phyloP scores from a whole-genome alignment of 1,139 yeast species.

The Tardiomyces depauwii region DNA sequence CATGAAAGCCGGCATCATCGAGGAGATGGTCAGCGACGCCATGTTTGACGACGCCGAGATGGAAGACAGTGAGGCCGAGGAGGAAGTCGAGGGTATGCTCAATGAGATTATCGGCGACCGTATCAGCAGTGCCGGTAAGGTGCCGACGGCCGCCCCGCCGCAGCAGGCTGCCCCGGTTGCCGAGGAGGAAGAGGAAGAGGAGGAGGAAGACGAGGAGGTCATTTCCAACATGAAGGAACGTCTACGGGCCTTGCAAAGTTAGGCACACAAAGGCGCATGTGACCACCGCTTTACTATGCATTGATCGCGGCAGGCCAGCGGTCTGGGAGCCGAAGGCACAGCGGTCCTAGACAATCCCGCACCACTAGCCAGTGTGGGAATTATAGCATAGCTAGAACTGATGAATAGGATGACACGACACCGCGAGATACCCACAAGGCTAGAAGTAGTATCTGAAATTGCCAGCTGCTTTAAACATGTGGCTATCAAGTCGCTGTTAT shows the following conservation, averaged over 20 bases:
- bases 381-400: too few species aligned
- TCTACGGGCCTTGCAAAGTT: constrained; percentile 73
- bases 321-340: too few species aligned
- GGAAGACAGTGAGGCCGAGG: constrained; percentile 58
- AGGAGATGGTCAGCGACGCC: constrained; percentile 92
- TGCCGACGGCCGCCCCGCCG: constrained; percentile 9
- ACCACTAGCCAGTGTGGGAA: too few species aligned
- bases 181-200: constrained; percentile 33
- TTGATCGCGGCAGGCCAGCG: too few species aligned
- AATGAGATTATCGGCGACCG: constrained; percentile 37
- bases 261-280: constrained; percentile 4
- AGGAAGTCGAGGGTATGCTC: constrained; percentile 51
- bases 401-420: too few species aligned
- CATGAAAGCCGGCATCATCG: constrained; percentile 78
- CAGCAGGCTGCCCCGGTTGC: constrained; percentile 30
- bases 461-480: too few species aligned
- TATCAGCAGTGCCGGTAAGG: constrained; percentile 32
- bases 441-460: too few species aligned
- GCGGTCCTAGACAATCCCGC: too few species aligned
- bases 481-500: too few species aligned
- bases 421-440: too few species aligned
- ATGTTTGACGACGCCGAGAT: constrained; percentile 65
- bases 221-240: constrained; percentile 84
- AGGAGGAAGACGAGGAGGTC: constrained; percentile 62
- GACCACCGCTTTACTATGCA: constrained; percentile 5